These are phyloP conservation scores for Mucor racemosus DNA, from an alignment of 371 early-diverging fungal genomes.

Conservation along the genomic window DNA sequence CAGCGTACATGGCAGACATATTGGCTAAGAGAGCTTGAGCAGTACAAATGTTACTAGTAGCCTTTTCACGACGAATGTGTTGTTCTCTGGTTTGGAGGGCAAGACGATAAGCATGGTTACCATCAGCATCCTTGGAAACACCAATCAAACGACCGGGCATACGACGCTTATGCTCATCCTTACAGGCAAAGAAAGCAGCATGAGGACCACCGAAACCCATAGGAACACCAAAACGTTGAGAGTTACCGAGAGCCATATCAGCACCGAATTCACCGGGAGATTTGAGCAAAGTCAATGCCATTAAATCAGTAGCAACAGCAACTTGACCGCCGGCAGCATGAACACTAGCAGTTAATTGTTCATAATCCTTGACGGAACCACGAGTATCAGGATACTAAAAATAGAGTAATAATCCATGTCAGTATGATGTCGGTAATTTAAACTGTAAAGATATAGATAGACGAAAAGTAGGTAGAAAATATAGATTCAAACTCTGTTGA, in stretches of 20 bases:
- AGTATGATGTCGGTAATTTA: neutral
- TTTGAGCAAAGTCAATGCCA: slow-evolving; percentile 91
- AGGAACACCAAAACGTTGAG: slow-evolving; percentile 97
- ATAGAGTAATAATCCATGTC: neutral
- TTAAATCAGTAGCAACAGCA: slow-evolving; percentile 90
- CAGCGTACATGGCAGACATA: slow-evolving; percentile 95
- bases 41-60: slow-evolving; percentile 97
- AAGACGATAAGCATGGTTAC: slow-evolving; percentile 90
- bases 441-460: neutral
- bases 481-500: neutral
- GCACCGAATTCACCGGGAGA: slow-evolving; percentile 95
- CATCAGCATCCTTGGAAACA: slow-evolving; percentile 90
- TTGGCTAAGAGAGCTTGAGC: slow-evolving; percentile 94
- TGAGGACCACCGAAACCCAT: slow-evolving; percentile 99
- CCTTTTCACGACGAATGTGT: slow-evolving; percentile 98
- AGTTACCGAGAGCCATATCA: slow-evolving; percentile 96
- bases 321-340: slow-evolving; percentile 88
- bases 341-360: slow-evolving; percentile 72
- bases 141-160: slow-evolving; percentile 97
- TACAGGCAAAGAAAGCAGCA: slow-evolving; percentile 97
- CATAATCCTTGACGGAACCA: slow-evolving; percentile 85
- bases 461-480: neutral
- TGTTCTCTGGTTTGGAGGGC: slow-evolving; percentile 97
- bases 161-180: slow-evolving; percentile 89
- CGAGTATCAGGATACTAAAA: slow-evolving; percentile 91